Conservation (phyloP, 2,329 filamentous ascomycete genomes). For the Leptographium galeiforme region DNA sequence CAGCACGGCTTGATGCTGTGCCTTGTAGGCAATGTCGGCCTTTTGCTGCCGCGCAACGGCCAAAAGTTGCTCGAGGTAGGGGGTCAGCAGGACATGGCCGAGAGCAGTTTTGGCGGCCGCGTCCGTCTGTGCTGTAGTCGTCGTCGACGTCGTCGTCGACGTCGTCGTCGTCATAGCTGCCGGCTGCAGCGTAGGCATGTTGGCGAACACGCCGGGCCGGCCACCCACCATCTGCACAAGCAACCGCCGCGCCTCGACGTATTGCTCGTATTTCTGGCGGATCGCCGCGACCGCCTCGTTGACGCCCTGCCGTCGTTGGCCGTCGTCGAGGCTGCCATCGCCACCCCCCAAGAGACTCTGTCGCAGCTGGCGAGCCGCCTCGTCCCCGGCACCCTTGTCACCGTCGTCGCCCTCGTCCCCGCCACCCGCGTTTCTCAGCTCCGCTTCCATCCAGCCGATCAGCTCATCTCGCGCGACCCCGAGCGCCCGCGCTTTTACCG, state of each 20-base stretch:
- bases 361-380: slow-evolving; percentile 10
- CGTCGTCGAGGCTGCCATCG: neutral
- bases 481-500: slow-evolving; percentile 37
- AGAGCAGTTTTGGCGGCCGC: neutral
- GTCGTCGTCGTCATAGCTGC: neutral
- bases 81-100: slow-evolving; percentile 33
- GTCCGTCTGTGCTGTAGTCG: neutral
- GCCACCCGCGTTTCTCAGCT: slow-evolving; percentile 39
- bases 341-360: slow-evolving; percentile 7
- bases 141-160: neutral
- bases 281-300: slow-evolving; percentile 31
- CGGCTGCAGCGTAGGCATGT: slow-evolving; percentile 18
- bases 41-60: slow-evolving; percentile 43
- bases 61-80: slow-evolving; percentile 42
- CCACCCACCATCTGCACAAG: slow-evolving; percentile 23
- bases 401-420: slow-evolving; percentile 18
- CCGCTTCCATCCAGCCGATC: slow-evolving; percentile 52
- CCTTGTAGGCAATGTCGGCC: slow-evolving; percentile 41
- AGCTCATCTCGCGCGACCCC: slow-evolving; percentile 43
- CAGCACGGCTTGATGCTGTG: slow-evolving; percentile 38
- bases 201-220: slow-evolving; percentile 5
- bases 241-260: slow-evolving; percentile 33
- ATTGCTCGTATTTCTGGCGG: slow-evolving; percentile 39
- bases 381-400: neutral
- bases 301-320: slow-evolving; percentile 15